Percentiles rank a stretch among this genome's conserved stretches.
phyloP scores from a whole-genome alignment of 441 rosid species.

The Gossypium laxum region DNA sequence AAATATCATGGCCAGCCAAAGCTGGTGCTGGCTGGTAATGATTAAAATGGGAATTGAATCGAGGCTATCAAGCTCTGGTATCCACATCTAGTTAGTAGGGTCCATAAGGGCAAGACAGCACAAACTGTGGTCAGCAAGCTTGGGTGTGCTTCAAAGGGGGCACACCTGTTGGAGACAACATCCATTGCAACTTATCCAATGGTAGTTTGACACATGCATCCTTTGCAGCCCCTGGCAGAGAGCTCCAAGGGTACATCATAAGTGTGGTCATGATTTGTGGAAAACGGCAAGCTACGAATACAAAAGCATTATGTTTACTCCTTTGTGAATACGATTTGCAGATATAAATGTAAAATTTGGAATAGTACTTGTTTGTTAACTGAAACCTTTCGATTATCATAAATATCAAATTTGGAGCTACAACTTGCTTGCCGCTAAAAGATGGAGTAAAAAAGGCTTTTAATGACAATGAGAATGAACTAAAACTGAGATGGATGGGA shows the following conservation, averaged over 20 bases:
- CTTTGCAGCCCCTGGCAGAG: slow-evolving; percentile 13
- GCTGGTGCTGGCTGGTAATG: neutral
- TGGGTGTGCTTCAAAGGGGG: slow-evolving; percentile 4
- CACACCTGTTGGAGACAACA: slow-evolving; percentile 13
- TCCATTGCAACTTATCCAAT: slow-evolving; percentile 11
- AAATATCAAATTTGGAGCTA: neutral
- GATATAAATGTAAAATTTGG: neutral
- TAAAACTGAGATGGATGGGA: neutral
- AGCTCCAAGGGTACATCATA: neutral
- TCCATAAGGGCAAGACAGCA: slow-evolving; percentile 3
- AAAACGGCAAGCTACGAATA: neutral
- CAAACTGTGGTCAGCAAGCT: neutral
- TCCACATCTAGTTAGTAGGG: slow-evolving; percentile 24
- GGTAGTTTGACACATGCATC: slow-evolving; percentile 8
- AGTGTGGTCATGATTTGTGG: neutral
- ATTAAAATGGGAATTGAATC: neutral
- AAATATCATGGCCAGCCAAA: neutral
- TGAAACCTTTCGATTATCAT: neutral
- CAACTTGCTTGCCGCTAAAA: neutral
- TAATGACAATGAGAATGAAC: neutral
- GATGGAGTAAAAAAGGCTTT: neutral
- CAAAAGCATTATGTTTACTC: neutral
- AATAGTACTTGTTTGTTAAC: neutral
- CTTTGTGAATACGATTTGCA: slow-evolving; percentile 11
- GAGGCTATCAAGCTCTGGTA: slow-evolving; percentile 8